phyloP scores from a whole-genome alignment of 129 eudicot genomes.

The Solidago caesia region DNA sequence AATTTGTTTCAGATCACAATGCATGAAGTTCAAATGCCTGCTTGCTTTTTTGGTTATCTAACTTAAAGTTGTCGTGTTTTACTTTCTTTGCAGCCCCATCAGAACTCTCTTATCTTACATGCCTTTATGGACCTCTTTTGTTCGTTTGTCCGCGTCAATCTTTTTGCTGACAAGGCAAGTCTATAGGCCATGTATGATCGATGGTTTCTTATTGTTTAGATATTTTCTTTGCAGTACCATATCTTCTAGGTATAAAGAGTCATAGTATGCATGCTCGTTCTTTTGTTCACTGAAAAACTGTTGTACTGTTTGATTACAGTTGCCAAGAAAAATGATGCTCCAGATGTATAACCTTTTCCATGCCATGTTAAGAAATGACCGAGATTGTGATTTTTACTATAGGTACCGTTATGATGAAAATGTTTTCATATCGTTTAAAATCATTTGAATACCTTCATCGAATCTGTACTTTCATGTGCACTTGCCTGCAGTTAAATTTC shows the following conservation, averaged over 20 bases:
- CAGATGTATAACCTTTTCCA: conserved; percentile 88
- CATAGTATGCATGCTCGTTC: conserved; percentile 13
- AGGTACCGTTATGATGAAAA: conserved; percentile 40
- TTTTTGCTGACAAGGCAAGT: conserved; percentile 93
- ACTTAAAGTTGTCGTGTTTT: conserved; percentile 23
- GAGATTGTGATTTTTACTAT: conserved; percentile 95
- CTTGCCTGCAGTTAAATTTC: conserved; percentile 8
- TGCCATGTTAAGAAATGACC: conserved; percentile 74
- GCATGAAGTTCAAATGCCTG: background rate
- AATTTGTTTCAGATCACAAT: background rate
- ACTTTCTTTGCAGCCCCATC: conserved; percentile 88
- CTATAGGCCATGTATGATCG: conserved; percentile 21
- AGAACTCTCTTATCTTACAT: conserved; percentile 90
- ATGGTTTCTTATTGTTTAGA: conserved; percentile 17
- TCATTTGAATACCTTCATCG: conserved; percentile 7
- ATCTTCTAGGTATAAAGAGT: conserved; percentile 27
- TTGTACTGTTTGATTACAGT: conserved; percentile 41
- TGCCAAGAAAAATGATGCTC: conserved; percentile 96
- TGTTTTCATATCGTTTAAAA: conserved; percentile 1
- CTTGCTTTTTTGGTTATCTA: conserved; percentile 6
- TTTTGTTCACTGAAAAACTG: conserved; percentile 19
- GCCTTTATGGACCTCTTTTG: conserved; percentile 98
- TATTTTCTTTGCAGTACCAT: conserved; percentile 22
- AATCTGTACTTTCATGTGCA: background rate
- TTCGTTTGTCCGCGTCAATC: conserved; percentile 93